Percentiles rank a stretch among this genome's conserved stretches.
Conservation (phyloP, 179 eudicot species). For the Silene noctiflora region DNA sequence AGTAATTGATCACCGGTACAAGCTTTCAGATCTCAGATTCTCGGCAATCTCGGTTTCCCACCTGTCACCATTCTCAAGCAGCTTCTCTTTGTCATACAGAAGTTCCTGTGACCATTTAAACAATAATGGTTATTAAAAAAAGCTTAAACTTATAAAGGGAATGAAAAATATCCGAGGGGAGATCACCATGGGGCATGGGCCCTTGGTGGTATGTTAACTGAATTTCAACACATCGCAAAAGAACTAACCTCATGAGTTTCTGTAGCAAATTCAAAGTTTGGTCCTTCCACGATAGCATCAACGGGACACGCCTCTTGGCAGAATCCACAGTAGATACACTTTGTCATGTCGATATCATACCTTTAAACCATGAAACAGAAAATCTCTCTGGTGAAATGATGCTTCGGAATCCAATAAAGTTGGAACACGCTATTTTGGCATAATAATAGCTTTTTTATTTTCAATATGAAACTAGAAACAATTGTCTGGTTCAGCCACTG, state of each 20-base stretch:
- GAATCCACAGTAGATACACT: slow-evolving; percentile 97
- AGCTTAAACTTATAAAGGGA: too few relatives aligned
- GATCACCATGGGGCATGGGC: slow-evolving; percentile 1
- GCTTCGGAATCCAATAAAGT: background rate
- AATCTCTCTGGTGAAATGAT: background rate
- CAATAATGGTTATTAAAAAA: slow-evolving; percentile 36
- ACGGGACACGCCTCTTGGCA: slow-evolving; percentile 99
- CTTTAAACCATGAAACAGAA: slow-evolving; percentile 23
- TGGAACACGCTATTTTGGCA: too few relatives aligned
- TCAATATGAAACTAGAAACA: too few relatives aligned
- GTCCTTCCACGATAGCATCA: slow-evolving; percentile 98
- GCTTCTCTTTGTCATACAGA: slow-evolving; percentile 90
- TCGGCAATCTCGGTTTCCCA: slow-evolving; percentile 98
- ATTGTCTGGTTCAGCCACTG: too few relatives aligned
- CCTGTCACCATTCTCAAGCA: slow-evolving; percentile 89
- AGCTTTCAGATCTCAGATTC: slow-evolving; percentile 71
- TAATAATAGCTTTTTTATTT: too few relatives aligned
- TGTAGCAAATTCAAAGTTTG: slow-evolving; percentile 95
- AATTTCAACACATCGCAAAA: background rate
- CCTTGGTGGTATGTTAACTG: background rate
- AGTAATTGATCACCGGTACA: background rate
- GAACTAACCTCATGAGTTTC: slow-evolving; percentile 89
- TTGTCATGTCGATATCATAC: slow-evolving; percentile 97
- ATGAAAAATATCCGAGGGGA: background rate
- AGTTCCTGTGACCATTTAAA: slow-evolving; percentile 40